Conservation (phyloP, 2,329 filamentous ascomycete species). For the Macrophomina phaseolina region DNA sequence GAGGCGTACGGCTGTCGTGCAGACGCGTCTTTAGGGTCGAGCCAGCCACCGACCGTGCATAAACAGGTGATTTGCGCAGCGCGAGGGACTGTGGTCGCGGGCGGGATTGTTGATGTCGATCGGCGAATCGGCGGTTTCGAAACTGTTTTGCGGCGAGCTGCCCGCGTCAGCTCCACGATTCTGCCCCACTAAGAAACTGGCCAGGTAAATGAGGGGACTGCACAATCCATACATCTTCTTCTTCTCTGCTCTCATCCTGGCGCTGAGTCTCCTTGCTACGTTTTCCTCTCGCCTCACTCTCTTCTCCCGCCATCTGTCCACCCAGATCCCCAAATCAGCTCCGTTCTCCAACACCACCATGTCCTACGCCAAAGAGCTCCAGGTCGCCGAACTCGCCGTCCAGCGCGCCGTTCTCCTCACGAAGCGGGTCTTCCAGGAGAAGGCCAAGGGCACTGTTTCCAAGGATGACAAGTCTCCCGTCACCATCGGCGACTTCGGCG, state of each 20-base stretch:
- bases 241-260: constrained; percentile 39
- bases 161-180: constrained; percentile 19
- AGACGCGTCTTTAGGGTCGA: neutral
- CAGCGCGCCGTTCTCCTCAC: constrained; percentile 80
- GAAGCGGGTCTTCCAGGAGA: constrained; percentile 80
- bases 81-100: neutral
- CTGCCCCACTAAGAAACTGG: constrained; percentile 28
- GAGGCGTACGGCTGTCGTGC: constrained; percentile 1
- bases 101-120: constrained; percentile 12
- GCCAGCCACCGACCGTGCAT: neutral
- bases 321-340: constrained; percentile 29
- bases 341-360: constrained; percentile 38
- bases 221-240: constrained; percentile 32
- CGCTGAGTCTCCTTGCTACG: constrained; percentile 30
- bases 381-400: constrained; percentile 85
- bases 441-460: constrained; percentile 90
- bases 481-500: constrained; percentile 97
- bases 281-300: constrained; percentile 33
- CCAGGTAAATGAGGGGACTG: constrained; percentile 26
- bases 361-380: constrained; percentile 76
- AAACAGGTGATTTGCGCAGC: neutral
- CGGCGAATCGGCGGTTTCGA: constrained; percentile 27
- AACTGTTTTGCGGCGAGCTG: neutral
- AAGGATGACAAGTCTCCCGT: constrained; percentile 97
- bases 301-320: constrained; percentile 27